phyloP scores from a whole-genome alignment of 305 asterid genomes.

The Ilex paraguariensis region DNA sequence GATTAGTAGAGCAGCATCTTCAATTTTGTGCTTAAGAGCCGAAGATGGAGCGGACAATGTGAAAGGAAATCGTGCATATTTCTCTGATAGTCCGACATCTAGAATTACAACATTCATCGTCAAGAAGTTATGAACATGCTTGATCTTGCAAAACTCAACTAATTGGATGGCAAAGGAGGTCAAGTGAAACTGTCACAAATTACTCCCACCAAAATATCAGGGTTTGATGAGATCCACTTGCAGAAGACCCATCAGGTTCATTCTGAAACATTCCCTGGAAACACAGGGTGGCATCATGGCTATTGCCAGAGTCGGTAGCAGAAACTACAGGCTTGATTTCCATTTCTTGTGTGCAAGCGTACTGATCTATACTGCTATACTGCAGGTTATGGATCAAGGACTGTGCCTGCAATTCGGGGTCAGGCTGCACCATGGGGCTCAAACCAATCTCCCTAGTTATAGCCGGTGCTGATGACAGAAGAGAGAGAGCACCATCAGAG shows the following conservation, averaged over 20 bases:
- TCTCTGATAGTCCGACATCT: no score
- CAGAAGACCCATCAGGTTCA: constrained; percentile 41
- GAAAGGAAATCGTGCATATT: background rate
- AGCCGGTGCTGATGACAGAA: constrained; percentile 81
- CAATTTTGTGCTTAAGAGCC: no score
- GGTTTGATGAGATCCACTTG: constrained; percentile 63
- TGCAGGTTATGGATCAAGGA: constrained; percentile 32
- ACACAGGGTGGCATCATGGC: constrained; percentile 34
- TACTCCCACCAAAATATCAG: constrained; percentile 83
- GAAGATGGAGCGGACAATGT: background rate
- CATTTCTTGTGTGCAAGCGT: constrained; percentile 30
- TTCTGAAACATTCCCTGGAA: constrained; percentile 49
- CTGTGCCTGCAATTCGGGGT: constrained; percentile 21
- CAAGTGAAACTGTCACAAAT: background rate
- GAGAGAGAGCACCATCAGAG: constrained; percentile 96
- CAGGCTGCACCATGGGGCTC: constrained; percentile 34
- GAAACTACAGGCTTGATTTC: constrained; percentile 32
- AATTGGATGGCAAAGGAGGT: no score
- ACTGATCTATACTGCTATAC: constrained; percentile 27
- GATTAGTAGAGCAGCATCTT: no score
- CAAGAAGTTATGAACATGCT: background rate
- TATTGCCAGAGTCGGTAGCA: constrained; percentile 21
- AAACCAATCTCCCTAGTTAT: constrained; percentile 47
- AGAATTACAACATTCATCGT: constrained; percentile 1
- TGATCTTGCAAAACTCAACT: no score